A percentile compares a stretch with the other conserved stretches of the same genome.
These are phyloP conservation scores for Calonectria multiphialidica DNA, from an alignment of 2,329 filamentous ascomycete species.

Conservation along the genomic window DNA sequence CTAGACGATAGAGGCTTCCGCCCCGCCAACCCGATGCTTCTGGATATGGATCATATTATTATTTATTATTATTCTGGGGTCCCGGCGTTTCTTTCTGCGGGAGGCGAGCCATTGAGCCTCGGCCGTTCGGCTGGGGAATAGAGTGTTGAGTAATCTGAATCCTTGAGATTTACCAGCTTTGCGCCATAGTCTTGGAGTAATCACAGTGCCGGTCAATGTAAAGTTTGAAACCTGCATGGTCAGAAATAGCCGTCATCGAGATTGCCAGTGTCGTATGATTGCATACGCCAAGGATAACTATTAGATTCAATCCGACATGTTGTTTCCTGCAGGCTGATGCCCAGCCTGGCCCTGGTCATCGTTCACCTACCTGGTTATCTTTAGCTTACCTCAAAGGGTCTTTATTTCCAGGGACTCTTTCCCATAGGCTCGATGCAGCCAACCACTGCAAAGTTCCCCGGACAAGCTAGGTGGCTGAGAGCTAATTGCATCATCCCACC, in stretches of 20 bases:
- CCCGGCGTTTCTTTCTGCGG: conserved; percentile 34
- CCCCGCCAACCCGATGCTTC: conserved; percentile 31
- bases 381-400: not conserved
- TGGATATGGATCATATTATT: conserved; percentile 26
- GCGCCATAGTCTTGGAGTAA: not conserved
- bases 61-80: conserved; percentile 15
- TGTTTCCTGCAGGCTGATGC: conserved; percentile 8
- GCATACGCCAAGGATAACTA: conserved; percentile 6
- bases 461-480: conserved; percentile 1
- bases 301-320: conserved; percentile 7
- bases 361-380: conserved; percentile 13
- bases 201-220: not conserved
- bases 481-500: conserved; percentile 31
- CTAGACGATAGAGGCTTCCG: conserved; percentile 23
- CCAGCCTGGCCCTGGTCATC: not conserved
- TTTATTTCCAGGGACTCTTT: not conserved
- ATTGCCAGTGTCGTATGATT: conserved; percentile 34
- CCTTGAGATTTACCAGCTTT: conserved; percentile 6
- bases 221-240: conserved; percentile 4
- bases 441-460: not conserved
- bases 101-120: conserved; percentile 14
- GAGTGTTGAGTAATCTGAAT: conserved; percentile 24
- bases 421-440: not conserved
- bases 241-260: conserved; percentile 28
- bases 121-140: conserved; percentile 16